phyloP scores from a whole-genome alignment of 1,284 basidiomycete species.

The Pterula multifida region DNA sequence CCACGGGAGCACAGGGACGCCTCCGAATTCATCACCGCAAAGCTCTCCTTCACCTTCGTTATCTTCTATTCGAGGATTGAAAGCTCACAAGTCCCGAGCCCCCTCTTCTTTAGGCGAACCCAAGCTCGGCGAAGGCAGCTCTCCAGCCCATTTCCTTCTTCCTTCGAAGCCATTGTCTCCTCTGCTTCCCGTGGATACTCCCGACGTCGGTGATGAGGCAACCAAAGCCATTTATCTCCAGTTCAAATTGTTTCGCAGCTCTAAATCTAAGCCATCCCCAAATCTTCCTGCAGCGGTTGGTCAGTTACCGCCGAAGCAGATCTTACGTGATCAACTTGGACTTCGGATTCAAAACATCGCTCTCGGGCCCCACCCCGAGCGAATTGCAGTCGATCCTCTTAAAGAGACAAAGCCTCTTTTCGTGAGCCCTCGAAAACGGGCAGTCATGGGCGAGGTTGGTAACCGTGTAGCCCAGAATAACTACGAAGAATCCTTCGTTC shows the following conservation, averaged over 20 bases:
- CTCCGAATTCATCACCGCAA: constrained; percentile 5
- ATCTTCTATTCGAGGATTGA: constrained; percentile 8
- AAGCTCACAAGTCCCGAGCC: background rate
- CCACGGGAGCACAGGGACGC: constrained; percentile 12
- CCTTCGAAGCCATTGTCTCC: background rate
- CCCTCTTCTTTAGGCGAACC: background rate
- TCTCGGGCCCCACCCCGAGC: background rate
- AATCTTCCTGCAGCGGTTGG: background rate
- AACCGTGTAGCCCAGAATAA: background rate
- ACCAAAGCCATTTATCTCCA: constrained; percentile 74
- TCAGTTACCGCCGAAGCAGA: background rate
- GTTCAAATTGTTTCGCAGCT: too few relatives aligned
- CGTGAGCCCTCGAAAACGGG: background rate
- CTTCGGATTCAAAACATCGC: background rate
- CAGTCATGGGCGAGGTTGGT: background rate
- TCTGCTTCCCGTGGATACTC: constrained; percentile 9
- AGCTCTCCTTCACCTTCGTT: constrained; percentile 13
- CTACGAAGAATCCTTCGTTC: background rate
- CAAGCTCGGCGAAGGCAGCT: too few relatives aligned
- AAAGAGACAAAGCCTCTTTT: background rate
- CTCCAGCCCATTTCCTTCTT: constrained; percentile 3
- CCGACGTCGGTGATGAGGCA: constrained; percentile 49
- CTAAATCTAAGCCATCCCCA: background rate
- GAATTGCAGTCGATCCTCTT: background rate
- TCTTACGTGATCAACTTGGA: background rate